phyloP scores from a whole-genome alignment of 345 rosid genomes.

The Citrus sp. region DNA sequence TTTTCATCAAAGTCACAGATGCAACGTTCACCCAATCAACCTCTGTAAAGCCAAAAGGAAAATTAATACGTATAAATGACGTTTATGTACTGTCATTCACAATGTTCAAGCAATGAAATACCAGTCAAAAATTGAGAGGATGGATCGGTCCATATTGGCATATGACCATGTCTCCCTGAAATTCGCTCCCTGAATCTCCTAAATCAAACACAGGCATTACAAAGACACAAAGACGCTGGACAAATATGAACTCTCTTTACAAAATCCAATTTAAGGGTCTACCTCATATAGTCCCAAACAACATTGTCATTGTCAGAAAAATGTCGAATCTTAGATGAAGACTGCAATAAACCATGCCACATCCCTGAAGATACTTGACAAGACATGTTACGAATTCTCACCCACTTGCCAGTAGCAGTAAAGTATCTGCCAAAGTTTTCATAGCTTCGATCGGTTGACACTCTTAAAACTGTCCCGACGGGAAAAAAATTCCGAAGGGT shows the following conservation, averaged over 20 bases:
- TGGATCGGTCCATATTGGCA: background rate
- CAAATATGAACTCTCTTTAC: background rate
- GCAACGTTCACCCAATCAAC: background rate
- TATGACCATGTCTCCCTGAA: background rate
- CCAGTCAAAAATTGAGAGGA: constrained; percentile 4
- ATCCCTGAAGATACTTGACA: constrained; percentile 2
- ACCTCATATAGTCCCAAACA: constrained; percentile 7
- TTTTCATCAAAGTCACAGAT: constrained; percentile 11
- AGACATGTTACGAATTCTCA: constrained; percentile 11
- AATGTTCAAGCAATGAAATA: background rate
- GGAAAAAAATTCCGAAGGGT: background rate
- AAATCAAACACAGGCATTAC: background rate
- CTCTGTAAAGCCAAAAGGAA: background rate
- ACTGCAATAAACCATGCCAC: constrained; percentile 6
- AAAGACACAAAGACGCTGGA: background rate
- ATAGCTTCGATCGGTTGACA: constrained; percentile 3
- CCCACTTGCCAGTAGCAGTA: constrained; percentile 11
- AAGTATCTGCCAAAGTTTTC: constrained; percentile 11
- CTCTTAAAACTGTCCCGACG: constrained; percentile 17
- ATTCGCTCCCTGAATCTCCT: constrained; percentile 11
- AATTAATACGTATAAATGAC: background rate
- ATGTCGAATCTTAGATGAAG: constrained; percentile 12
- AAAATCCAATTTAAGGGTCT: background rate
- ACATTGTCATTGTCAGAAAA: constrained; percentile 11
- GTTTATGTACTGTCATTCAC: background rate